phyloP scores from a whole-genome alignment of 371 early-diverging fungal species.

The Funneliformis caledonium region DNA sequence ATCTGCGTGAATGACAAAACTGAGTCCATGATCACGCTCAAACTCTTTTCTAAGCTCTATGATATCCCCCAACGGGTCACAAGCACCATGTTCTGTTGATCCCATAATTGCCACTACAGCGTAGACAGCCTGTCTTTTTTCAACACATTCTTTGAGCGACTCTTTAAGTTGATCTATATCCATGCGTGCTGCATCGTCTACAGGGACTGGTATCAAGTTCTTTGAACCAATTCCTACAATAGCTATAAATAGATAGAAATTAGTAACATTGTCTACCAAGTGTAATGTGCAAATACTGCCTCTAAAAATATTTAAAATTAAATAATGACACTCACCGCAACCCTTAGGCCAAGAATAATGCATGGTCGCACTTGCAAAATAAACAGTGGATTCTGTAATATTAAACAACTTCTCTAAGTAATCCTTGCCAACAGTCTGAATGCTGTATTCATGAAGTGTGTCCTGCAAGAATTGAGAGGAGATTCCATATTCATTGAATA shows the following conservation, averaged over 20 bases:
- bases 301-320: not conserved
- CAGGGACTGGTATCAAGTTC: not conserved
- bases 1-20: conserved; percentile 17
- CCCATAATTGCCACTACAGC: conserved; percentile 20
- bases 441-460: not conserved
- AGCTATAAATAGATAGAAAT: not conserved
- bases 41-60: not conserved
- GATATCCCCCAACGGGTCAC: conserved; percentile 7
- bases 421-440: conserved; percentile 19
- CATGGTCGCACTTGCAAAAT: conserved; percentile 9
- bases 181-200: conserved; percentile 12
- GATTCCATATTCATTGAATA: not conserved
- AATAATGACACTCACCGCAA: conserved; percentile 14
- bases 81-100: conserved; percentile 19
- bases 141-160: not conserved
- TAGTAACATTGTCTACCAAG: no score
- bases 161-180: not conserved
- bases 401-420: not conserved
- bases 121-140: conserved; percentile 12
- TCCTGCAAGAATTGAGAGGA: conserved; percentile 3
- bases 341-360: conserved; percentile 24
- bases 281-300: not conserved
- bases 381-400: not conserved
- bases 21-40: conserved; percentile 18
- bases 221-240: conserved; percentile 18